Evolutionary conservation across 495 filamentous ascomycete genomes (phyloP).

Genomic region (Jackrogersella multiformis): DNA sequence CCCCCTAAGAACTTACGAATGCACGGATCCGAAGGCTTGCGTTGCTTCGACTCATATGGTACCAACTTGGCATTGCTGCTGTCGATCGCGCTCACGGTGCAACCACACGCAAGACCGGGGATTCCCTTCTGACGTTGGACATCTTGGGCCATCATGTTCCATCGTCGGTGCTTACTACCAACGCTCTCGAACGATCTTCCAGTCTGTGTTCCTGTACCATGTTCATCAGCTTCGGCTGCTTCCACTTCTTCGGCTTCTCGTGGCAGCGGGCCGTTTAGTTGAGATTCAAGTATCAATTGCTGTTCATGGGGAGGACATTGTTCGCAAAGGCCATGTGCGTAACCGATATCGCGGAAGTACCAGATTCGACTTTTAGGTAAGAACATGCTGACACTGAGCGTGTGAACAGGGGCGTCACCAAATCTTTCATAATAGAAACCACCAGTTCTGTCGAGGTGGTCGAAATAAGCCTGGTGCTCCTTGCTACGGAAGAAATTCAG

Average conservation of each 20-base stretch:
- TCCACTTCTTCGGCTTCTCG: slow-evolving; percentile 9
- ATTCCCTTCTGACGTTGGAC: slow-evolving; percentile 44
- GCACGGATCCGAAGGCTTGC: slow-evolving; percentile 60
- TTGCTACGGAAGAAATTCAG: slow-evolving; percentile 67
- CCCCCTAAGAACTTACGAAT: slow-evolving; percentile 62
- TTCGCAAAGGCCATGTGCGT: slow-evolving; percentile 62
- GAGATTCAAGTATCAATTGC: slow-evolving; percentile 17
- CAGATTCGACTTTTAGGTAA: slow-evolving; percentile 55
- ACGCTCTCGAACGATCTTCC: slow-evolving; percentile 43
- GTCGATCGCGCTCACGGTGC: slow-evolving; percentile 59
- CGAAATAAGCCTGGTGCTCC: slow-evolving; percentile 66
- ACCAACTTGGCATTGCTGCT: slow-evolving; percentile 64
- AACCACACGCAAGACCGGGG: slow-evolving; percentile 50
- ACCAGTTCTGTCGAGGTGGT: slow-evolving; percentile 64
- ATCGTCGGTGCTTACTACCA: slow-evolving; percentile 45
- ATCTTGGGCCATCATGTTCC: slow-evolving; percentile 39
- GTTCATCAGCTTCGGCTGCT: background rate
- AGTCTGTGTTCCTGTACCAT: background rate
- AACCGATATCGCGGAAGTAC: slow-evolving; percentile 65
- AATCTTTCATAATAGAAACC: slow-evolving; percentile 72
- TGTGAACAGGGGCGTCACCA: slow-evolving; percentile 73
- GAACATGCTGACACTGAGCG: slow-evolving; percentile 61
- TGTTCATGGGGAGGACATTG: slow-evolving; percentile 47
- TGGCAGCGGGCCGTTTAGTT: slow-evolving; percentile 1
- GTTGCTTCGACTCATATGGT: slow-evolving; percentile 60